Base-by-base conservation (phyloP, 495 filamentous ascomycete genomes). In the Amorphotheca resinae region DNA sequence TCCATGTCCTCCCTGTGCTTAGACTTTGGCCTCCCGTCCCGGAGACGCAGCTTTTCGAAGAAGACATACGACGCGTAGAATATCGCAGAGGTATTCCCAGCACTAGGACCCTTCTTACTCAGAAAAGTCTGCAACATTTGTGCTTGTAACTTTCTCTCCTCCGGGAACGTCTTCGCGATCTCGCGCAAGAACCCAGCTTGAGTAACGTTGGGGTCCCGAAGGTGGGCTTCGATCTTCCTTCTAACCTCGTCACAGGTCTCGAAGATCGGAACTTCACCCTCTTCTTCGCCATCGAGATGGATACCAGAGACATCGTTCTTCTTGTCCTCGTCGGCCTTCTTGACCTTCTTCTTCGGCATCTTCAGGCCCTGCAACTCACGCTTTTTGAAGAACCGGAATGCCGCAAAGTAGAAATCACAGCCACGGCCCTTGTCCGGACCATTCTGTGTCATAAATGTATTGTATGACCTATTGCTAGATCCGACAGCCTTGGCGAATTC, bases 31-130 rank as follows among this genome's bases (percentile, higher is more conserved):
- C 73, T 76, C 11, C 63, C 63, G 50, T 74, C 61, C 33, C 63
- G 61, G 25, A 78, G 57, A 25, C 73, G 57, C 43, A 74, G 37
- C 64, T 80, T 82, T 60, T 80, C 76, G 41, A 79, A 78, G 60
- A 59, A 74, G 16, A 67, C 63, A 52, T 77, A 78, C 2, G 61
- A 62, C 11, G 63, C 66, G 41, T 76, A 75, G 49, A 64, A 77
- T 4, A 68, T 59, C 0, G 36, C 41, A 20, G 42, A 60, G 18
- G 56, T 68, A 9, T 63, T 65, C 1, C 75, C 70, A 3, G 48
- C 51, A 35, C 50, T 47, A 0, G 67, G 43, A 1, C 73, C 69
- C 39, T 68, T 69, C 53, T 67, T 65, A 6, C 44, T 50, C 35
- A 68, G 63, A 51, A 79, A 80, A 17, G 63, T 57, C 16, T 53